A percentile compares a stretch with the other conserved stretches of the same genome.
phyloP scores from a whole-genome alignment of 164 flowering plant species.

The Chimonanthus praecox region DNA sequence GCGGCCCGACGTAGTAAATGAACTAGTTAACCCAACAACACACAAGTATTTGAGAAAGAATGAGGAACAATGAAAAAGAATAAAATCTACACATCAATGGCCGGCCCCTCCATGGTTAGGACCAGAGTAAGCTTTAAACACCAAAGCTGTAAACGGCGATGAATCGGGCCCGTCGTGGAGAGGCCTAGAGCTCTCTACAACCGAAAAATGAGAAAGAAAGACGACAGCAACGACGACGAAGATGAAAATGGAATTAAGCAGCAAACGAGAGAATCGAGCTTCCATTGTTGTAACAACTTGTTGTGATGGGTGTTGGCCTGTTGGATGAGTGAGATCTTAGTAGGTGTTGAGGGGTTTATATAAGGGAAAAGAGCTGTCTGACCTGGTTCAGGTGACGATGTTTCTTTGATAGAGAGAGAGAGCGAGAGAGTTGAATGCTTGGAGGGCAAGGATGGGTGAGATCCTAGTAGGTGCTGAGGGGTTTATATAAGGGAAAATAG shows the following conservation, averaged over 20 bases:
- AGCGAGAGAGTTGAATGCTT: no score
- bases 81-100: not conserved
- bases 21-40: no score
- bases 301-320: not conserved
- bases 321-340: not conserved
- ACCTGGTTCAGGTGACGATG: no score
- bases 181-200: not conserved
- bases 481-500: not conserved
- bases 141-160: not conserved
- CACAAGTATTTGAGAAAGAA: no score
- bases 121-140: not conserved
- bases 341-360: not conserved
- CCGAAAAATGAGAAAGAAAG: not conserved
- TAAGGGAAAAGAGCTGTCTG: not conserved
- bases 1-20: not conserved
- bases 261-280: not conserved
- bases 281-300: not conserved
- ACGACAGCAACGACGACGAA: not conserved
- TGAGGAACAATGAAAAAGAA: not conserved
- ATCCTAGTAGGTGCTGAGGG: not conserved
- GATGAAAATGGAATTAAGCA: not conserved
- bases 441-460: not conserved
- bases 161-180: not conserved
- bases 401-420: no score
- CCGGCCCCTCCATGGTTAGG: constrained; percentile 1